phyloP scores from a whole-genome alignment of 2,329 filamentous ascomycete genomes.

The Diaporthe sp. region DNA sequence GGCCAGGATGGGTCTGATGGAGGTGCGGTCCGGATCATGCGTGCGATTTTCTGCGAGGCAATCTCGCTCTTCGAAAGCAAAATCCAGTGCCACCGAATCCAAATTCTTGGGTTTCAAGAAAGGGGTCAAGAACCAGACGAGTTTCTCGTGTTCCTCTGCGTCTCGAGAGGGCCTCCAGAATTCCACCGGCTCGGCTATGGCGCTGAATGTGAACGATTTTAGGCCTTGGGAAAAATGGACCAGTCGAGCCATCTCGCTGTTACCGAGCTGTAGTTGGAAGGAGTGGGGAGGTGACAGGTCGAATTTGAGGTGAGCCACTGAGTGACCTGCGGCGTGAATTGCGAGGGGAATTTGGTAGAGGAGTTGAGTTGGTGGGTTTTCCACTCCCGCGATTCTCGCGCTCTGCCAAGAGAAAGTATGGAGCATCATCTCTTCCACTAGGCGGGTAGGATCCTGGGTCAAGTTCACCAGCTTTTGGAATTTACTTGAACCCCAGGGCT shows the following conservation, averaged over 20 bases:
- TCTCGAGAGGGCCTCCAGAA: neutral
- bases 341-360: constrained; percentile 5
- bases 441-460: neutral
- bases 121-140: neutral
- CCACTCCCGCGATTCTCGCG: neutral
- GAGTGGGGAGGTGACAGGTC: neutral
- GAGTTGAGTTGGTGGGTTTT: neutral
- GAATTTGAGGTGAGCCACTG: neutral
- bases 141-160: neutral
- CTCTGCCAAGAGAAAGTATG: neutral
- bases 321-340: neutral
- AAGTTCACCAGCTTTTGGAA: neutral
- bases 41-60: neutral
- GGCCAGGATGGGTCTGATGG: neutral
- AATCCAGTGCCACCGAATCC: neutral
- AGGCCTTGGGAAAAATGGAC: neutral
- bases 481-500: neutral
- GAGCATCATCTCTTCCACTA: constrained; percentile 14
- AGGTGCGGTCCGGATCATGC: neutral
- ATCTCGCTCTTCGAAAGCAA: neutral
- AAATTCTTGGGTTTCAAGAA: neutral
- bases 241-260: neutral
- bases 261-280: neutral
- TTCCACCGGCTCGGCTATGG: neutral
- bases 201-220: constrained; percentile 1